phyloP scores from a whole-genome alignment of 116 monocot species.

The Dioscorea cayenensis region DNA sequence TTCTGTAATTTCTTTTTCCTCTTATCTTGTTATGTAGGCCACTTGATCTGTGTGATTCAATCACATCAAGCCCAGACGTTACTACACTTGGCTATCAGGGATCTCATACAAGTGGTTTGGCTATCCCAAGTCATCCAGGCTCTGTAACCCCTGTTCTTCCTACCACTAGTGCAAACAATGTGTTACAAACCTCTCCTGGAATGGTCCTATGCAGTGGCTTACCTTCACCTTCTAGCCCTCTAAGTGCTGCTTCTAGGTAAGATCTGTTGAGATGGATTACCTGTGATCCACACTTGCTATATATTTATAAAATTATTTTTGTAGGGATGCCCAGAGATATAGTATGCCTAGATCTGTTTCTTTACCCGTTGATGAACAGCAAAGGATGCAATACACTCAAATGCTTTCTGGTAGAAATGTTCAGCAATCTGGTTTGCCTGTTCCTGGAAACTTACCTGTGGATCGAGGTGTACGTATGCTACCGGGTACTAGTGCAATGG shows the following conservation, averaged over 20 bases:
- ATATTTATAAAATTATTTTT: constrained; percentile 8
- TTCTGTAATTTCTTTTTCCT: not conserved
- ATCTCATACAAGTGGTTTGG: constrained; percentile 41
- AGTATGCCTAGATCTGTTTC: constrained; percentile 46
- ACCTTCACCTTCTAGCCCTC: constrained; percentile 47
- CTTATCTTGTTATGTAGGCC: constrained; percentile 42
- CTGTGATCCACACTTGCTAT: not conserved
- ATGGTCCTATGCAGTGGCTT: constrained; percentile 50
- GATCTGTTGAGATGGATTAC: not conserved
- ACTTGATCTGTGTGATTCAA: constrained; percentile 81
- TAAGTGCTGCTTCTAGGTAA: constrained; percentile 63
- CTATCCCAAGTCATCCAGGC: constrained; percentile 49
- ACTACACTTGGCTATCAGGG: constrained; percentile 50
- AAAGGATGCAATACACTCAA: constrained; percentile 63
- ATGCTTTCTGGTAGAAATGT: constrained; percentile 64
- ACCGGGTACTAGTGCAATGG: constrained; percentile 52
- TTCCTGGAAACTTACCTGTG: constrained; percentile 40
- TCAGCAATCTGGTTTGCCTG: constrained; percentile 49
- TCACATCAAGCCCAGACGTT: constrained; percentile 42
- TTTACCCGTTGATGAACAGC: constrained; percentile 68
- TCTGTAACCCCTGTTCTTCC: constrained; percentile 44
- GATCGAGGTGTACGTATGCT: constrained; percentile 69
- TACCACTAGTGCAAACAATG: constrained; percentile 39
- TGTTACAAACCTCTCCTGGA: constrained; percentile 61
- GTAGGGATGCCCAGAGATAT: constrained; percentile 67